Evolutionary conservation across 225 moss, liverwort and hornwort species (phyloP).

Genomic region (Rhytidiadelphus loreus): DNA sequence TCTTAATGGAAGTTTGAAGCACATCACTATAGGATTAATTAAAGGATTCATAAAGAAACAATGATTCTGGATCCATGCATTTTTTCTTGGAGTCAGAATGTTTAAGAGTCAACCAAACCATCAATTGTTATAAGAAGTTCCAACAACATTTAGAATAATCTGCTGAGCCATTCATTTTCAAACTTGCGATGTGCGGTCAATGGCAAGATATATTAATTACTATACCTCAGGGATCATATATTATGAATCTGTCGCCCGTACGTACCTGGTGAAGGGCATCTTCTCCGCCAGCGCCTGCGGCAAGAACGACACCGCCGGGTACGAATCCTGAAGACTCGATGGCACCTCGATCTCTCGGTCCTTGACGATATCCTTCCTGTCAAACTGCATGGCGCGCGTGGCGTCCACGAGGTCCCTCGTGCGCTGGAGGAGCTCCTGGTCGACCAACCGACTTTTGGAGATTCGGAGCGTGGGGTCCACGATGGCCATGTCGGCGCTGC

Average conservation of each 20-base stretch:
- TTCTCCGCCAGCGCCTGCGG: slow-evolving; percentile 21
- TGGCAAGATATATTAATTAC: not conserved
- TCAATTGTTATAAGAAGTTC: not conserved
- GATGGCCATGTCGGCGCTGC: slow-evolving; percentile 17
- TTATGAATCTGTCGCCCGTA: not conserved
- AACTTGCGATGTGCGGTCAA: not conserved
- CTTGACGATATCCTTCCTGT: not conserved
- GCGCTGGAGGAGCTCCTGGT: slow-evolving; percentile 15
- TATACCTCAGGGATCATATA: not conserved
- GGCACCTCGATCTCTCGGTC: slow-evolving; percentile 9
- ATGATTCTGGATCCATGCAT: not conserved
- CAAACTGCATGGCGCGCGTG: slow-evolving; percentile 11
- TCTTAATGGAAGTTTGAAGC: not conserved
- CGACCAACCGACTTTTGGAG: not conserved
- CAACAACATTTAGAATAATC: not conserved
- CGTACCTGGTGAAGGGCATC: slow-evolving; percentile 23
- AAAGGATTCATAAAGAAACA: not conserved
- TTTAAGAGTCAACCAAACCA: not conserved
- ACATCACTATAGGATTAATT: not conserved
- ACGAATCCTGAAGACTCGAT: not conserved
- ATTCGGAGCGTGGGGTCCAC: slow-evolving; percentile 25
- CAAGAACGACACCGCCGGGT: slow-evolving; percentile 21
- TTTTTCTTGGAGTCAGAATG: not conserved
- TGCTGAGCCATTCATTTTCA: not conserved
- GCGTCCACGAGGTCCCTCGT: slow-evolving; percentile 10